Evolutionary conservation across 345 rosid genomes (phyloP), one percentile per base, ranked within the genome.

Genomic region (Schrenkiella parvula): DNA sequence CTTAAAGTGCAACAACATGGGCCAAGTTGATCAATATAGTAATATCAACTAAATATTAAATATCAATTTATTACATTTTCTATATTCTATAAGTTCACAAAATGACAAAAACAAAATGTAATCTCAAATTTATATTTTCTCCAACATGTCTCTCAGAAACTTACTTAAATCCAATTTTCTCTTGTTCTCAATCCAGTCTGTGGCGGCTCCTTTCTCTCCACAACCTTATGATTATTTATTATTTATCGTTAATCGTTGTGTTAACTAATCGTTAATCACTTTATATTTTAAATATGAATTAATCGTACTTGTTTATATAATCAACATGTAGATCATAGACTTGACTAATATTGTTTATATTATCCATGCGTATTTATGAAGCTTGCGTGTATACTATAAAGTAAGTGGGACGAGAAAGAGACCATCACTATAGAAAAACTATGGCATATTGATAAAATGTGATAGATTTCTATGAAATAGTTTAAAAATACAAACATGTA

Each of bases 1-100:
- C 70, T 12, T 53, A 76, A 76, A 76, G 79, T 76, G 75, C 75
- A 69, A 69, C 65, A 75, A 69, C 70, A 69, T 69, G 79, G 79
- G 37, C 65, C 79, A 76, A 76, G 44, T 76, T 69, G 79, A 59
- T 55, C 38, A 43, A 32, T 56, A 14, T 19, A 38, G 5, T 55
- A 62, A 53, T 39, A 38, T 1, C 4, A 44, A 52, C 6, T 4
- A 10, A 18, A 26, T 3, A 41, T 56, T 13, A 54, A 18, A 28
- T 9, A 11, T 17, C 17, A 14, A 0, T 66, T 65, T 53, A 43
- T 53, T n/a, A 31, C 8, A 47, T 38, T 44, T 48, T 3, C 4
- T 52, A 48, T 42, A 26, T 64, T 32, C 29, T 53, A 32, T 26
- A 35, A 18, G 34, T 66, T 46, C 66, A 47, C 66, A 66, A 68